Evolutionary conservation across 805 yeast species (phyloP).

Genomic region (Scheffersomyces coipomensis): DNA sequence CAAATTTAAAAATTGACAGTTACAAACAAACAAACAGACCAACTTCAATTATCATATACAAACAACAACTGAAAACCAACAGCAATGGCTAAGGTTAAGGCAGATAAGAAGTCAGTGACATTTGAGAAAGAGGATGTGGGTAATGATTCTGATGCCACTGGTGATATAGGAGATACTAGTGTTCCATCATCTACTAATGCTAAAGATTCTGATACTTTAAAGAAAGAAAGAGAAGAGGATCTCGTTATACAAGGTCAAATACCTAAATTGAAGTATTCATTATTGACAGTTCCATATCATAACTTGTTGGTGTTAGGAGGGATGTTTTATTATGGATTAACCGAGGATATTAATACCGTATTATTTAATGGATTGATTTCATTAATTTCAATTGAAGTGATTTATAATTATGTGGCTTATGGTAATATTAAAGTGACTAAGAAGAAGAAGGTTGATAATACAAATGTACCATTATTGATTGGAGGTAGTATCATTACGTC

Average conservation of each 20-base stretch:
- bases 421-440: slow-evolving; percentile 6
- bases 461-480: slow-evolving; percentile 21
- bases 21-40: neutral
- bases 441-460: slow-evolving; percentile 5
- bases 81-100: slow-evolving; percentile 6
- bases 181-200: neutral
- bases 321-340: slow-evolving; percentile 31
- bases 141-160: neutral
- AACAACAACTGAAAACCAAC: neutral
- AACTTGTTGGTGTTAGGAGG: slow-evolving; percentile 21
- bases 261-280: neutral
- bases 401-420: slow-evolving; percentile 20
- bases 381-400: slow-evolving; percentile 20
- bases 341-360: slow-evolving; percentile 16
- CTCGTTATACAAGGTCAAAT: neutral
- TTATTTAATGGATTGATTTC: slow-evolving; percentile 25
- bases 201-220: neutral
- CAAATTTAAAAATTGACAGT: too few relatives aligned
- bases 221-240: neutral
- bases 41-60: neutral
- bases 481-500: slow-evolving; percentile 29
- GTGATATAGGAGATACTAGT: neutral
- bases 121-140: slow-evolving; percentile 8
- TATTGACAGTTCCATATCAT: slow-evolving; percentile 26
- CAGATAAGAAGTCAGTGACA: slow-evolving; percentile 18